phyloP scores from a whole-genome alignment of 1,284 basidiomycete genomes.

The Malassezia cuniculi region DNA sequence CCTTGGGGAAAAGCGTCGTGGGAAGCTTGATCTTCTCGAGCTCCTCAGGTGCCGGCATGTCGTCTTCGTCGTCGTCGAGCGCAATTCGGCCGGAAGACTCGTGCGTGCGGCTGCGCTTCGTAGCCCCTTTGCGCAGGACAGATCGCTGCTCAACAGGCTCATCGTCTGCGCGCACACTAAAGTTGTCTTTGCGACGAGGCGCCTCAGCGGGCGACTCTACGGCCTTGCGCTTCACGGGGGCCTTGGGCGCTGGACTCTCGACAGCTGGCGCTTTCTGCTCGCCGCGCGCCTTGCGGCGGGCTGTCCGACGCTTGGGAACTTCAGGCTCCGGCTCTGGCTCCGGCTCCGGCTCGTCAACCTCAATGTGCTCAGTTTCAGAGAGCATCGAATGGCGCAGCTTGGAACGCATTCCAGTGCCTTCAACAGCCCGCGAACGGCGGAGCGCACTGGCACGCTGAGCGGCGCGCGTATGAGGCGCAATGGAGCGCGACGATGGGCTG shows the following conservation, averaged over 20 bases:
- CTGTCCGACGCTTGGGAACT: neutral
- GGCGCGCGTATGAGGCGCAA: conserved; percentile 29
- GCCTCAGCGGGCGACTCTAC: too few relatives aligned
- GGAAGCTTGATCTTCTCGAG: conserved; percentile 41
- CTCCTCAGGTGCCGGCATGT: conserved; percentile 17
- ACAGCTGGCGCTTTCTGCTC: too few relatives aligned
- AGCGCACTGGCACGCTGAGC: conserved; percentile 5
- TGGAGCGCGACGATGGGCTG: conserved; percentile 5
- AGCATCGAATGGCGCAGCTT: conserved; percentile 11
- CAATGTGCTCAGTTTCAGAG: neutral
- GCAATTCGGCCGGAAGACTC: conserved; percentile 36
- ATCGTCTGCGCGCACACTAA: conserved; percentile 21
- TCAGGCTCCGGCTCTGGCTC: conserved; percentile 11
- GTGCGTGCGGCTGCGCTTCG: conserved; percentile 32
- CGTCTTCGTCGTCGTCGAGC: conserved; percentile 35
- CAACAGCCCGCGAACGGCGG: conserved; percentile 5
- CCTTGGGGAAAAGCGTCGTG: conserved; percentile 29
- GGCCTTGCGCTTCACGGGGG: too few relatives aligned
- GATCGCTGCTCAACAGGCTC: conserved; percentile 20
- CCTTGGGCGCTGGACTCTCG: too few relatives aligned
- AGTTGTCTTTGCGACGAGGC: conserved; percentile 21
- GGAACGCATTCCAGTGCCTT: conserved; percentile 8
- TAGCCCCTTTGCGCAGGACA: conserved; percentile 33
- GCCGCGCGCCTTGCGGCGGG: too few relatives aligned
- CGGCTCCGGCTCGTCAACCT: conserved; percentile 2